phyloP scores from a whole-genome alignment of 2,329 filamentous ascomycete genomes.

The Aspergillus intermedius region DNA sequence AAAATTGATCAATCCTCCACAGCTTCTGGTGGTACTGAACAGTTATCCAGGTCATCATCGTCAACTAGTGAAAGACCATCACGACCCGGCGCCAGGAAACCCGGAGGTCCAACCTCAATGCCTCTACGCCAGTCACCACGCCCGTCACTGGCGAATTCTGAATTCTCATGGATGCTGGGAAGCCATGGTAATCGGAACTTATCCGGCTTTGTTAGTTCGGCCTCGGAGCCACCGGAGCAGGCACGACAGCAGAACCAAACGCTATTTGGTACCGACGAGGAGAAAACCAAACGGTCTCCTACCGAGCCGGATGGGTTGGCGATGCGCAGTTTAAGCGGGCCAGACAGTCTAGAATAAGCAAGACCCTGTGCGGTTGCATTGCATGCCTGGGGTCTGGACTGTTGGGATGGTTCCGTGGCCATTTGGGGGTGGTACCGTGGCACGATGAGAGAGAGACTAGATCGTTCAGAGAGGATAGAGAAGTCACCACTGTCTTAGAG shows the following conservation, averaged over 20 bases:
- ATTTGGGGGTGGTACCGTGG: too few species aligned
- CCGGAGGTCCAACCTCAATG: not conserved
- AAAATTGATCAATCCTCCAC: constrained; percentile 1
- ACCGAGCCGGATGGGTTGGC: constrained; percentile 34
- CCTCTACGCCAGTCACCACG: constrained; percentile 21
- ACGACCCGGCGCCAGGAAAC: constrained; percentile 4
- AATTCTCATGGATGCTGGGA: constrained; percentile 48
- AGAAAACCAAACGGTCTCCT: constrained; percentile 4
- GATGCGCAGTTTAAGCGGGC: constrained; percentile 32
- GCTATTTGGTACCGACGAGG: constrained; percentile 6
- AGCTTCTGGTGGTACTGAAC: constrained; percentile 4
- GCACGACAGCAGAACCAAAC: constrained; percentile 28
- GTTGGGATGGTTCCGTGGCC: too few species aligned
- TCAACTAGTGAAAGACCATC: not conserved
- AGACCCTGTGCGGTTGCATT: too few species aligned
- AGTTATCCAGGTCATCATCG: constrained; percentile 3
- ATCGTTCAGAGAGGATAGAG: too few species aligned
- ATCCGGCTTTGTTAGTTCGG: constrained; percentile 41
- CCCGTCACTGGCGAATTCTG: constrained; percentile 40
- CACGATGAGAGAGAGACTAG: too few species aligned
- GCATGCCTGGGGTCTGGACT: too few species aligned
- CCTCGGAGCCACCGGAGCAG: constrained; percentile 40
- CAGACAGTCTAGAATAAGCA: not conserved
- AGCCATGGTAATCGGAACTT: constrained; percentile 31
- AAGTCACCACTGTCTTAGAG: too few species aligned